Percentiles rank a stretch among this genome's conserved stretches.
phyloP scores from a whole-genome alignment of 2,329 filamentous ascomycete species.

The Pestalotiopsis sp. region DNA sequence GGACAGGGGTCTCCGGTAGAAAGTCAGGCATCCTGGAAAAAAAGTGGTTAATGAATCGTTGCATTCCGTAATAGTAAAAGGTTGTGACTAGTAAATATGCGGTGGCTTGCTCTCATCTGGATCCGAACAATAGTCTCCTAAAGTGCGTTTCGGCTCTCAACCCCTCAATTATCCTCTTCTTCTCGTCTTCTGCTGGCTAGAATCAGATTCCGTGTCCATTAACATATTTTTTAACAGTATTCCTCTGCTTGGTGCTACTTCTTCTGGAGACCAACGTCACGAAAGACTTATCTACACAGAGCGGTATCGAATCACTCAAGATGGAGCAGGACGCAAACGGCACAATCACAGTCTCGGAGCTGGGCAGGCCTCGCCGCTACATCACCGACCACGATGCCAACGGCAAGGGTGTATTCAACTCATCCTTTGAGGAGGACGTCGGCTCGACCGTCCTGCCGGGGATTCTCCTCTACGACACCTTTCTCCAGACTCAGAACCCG shows the following conservation, averaged over 20 bases:
- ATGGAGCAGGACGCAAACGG: constrained; percentile 3
- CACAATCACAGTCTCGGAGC: background rate
- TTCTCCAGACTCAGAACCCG: constrained; percentile 1
- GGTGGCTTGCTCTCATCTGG: background rate
- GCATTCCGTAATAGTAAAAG: background rate
- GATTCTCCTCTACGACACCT: background rate
- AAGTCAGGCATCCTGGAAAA: background rate
- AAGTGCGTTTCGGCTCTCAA: background rate
- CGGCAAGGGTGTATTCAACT: constrained; percentile 2
- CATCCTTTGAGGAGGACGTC: background rate
- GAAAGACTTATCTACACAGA: background rate
- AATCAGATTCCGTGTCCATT: background rate
- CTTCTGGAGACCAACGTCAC: no score
- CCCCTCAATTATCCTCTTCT: background rate
- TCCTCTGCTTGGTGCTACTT: no score
- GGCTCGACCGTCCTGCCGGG: background rate
- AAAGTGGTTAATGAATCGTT: background rate
- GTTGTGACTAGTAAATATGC: background rate
- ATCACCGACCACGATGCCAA: constrained; percentile 6
- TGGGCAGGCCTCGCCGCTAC: constrained; percentile 3
- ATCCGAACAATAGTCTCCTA: background rate
- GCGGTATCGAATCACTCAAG: background rate
- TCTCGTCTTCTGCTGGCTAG: background rate
- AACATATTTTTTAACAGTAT: background rate
- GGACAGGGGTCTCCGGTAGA: background rate